Conservation (phyloP, 805 yeast genomes). For the Starmerella gropengiesseri region DNA sequence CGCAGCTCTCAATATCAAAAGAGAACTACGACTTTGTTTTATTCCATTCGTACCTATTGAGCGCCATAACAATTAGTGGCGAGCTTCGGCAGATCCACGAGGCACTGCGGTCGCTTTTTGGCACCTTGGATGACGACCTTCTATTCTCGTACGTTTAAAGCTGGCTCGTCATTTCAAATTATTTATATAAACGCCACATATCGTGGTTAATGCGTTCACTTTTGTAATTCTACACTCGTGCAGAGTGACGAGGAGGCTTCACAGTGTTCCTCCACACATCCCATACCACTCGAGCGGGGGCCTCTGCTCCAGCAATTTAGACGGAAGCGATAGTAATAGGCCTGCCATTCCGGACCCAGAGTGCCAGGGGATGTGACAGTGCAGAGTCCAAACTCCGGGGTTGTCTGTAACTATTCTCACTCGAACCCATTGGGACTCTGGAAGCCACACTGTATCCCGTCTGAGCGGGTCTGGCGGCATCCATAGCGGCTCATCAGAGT, state of each 20-base stretch:
- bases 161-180: not conserved
- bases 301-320: conserved; percentile 14
- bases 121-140: conserved; percentile 50
- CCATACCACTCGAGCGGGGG: conserved; percentile 26
- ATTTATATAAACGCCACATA: not conserved
- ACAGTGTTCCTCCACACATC: conserved; percentile 15
- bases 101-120: conserved; percentile 48
- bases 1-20: conserved; percentile 2
- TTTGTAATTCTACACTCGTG: no score
- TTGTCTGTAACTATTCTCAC: conserved; percentile 66
- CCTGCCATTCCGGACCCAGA: conserved; percentile 64
- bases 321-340: conserved; percentile 26
- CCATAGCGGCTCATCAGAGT: not conserved
- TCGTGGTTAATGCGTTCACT: not conserved
- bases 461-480: conserved; percentile 41
- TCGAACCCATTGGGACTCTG: conserved; percentile 57
- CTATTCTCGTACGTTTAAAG: conserved; percentile 32
- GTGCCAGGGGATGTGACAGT: conserved; percentile 84
- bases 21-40: conserved; percentile 65
- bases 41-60: conserved; percentile 63
- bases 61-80: conserved; percentile 53
- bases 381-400: conserved; percentile 93
- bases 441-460: conserved; percentile 63
- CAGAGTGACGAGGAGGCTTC: no score
- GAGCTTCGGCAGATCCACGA: conserved; percentile 51